A percentile compares a stretch with the other conserved stretches of the same genome.
These are phyloP conservation scores for Pseudonitzschia delicatissima DNA, from an alignment of 108 stramenopile species.

Conservation along the genomic window DNA sequence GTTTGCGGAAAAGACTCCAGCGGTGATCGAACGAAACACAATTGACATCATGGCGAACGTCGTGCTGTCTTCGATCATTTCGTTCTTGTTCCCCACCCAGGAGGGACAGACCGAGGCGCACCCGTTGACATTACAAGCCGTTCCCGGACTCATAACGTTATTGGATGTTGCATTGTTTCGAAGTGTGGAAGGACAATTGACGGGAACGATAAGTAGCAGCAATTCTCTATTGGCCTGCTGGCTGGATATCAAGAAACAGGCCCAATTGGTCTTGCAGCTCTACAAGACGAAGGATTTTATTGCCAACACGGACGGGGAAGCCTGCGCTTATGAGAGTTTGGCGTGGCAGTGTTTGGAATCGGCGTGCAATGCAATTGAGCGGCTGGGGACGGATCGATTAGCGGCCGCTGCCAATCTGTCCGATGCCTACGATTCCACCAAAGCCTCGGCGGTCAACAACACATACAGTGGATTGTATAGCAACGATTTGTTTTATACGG, in stretches of 20 bases:
- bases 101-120: slow-evolving; percentile 26
- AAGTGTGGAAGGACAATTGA: slow-evolving; percentile 68
- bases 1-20: no score
- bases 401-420: slow-evolving; percentile 72
- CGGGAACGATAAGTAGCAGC: slow-evolving; percentile 58
- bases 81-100: slow-evolving; percentile 22
- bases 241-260: slow-evolving; percentile 48
- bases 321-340: slow-evolving; percentile 52
- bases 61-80: slow-evolving; percentile 10
- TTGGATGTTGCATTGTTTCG: slow-evolving; percentile 75
- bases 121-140: slow-evolving; percentile 39
- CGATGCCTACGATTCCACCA: slow-evolving; percentile 39
- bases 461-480: neutral
- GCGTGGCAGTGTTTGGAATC: slow-evolving; percentile 58
- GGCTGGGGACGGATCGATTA: slow-evolving; percentile 65
- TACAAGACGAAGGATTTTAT: slow-evolving; percentile 11
- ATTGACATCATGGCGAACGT: slow-evolving; percentile 3
- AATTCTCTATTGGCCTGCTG: slow-evolving; percentile 51
- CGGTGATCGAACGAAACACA: no score
- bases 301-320: neutral
- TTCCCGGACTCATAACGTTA: slow-evolving; percentile 73
- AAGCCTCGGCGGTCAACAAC: neutral
- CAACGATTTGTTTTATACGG: slow-evolving; percentile 6
- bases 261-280: slow-evolving; percentile 32
- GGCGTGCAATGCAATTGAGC: slow-evolving; percentile 69